Evolutionary conservation across 2,329 filamentous ascomycete species (phyloP), one percentile per base, ranked within the genome.

Genomic region (Akanthomyces dipterigenus): DNA sequence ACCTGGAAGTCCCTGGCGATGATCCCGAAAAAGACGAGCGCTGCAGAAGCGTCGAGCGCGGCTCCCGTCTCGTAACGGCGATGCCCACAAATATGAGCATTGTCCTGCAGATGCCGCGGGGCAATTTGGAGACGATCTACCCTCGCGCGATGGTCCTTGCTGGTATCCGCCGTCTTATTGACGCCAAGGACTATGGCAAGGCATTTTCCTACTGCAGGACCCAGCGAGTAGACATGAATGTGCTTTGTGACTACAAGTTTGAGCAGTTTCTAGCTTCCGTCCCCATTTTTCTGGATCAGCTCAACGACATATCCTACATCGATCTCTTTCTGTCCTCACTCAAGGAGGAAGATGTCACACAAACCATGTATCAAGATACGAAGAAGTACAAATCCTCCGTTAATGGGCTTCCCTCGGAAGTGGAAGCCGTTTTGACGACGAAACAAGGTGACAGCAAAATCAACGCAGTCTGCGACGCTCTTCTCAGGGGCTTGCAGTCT

Each of bases 221-320:
- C 24, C 96, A 99, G 72, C 86, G 96, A 67, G 95, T 99, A 1
- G 95, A 99, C 70, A 93, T 98, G 89, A 99, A 99, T 70, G 93
- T 99, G 64, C 79, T 99, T 2, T 93, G 96, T 70, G 95, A 99
- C 70, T 91, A 98, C 74, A 86, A 87, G n/a, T 91, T 93, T 0
- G 81, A 87, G 42, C 90, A 96, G 66, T 97, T 99, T 71, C 81
- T 97, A 71, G 77, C 82, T 4, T 90, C 87, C 65, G 83, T 96
- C 12, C 80, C 81, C 0, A 74, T 90, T 0, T 96, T 99, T 69
- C 79, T 98, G 36, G 86, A 91, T 20, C 93, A 99, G 72, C 80
- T 99, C 45, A 86, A 88, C 67, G 92, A 90, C 65, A 80, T 89
- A 14, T 84, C 92, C 42, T 89, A 91, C 65, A 88, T 98, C 63